Evolutionary conservation across 768 basidiomycete genomes (phyloP).

Genomic region (Pluteus cervinus): DNA sequence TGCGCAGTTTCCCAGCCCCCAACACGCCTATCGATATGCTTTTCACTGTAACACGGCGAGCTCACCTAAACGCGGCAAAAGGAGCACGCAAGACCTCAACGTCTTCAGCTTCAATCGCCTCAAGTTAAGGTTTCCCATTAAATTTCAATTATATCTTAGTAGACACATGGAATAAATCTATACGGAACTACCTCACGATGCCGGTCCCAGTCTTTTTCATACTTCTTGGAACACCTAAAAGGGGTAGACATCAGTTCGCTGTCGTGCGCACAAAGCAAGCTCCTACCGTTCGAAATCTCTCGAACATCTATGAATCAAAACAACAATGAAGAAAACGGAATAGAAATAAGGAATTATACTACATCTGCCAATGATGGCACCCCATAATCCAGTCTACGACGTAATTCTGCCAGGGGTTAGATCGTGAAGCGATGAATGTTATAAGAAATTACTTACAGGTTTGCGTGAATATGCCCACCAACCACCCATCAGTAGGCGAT

Average conservation of each 20-base stretch:
- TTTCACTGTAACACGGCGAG: too few species aligned
- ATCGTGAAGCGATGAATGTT: too few species aligned
- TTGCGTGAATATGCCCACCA: slow-evolving; percentile 96
- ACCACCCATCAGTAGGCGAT: slow-evolving; percentile 85
- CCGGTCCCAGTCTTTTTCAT: slow-evolving; percentile 94
- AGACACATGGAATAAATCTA: slow-evolving; percentile 85
- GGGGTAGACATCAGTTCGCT: too few species aligned
- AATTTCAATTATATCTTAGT: too few species aligned
- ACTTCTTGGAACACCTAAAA: slow-evolving; percentile 74
- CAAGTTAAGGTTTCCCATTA: too few species aligned
- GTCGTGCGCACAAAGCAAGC: too few species aligned
- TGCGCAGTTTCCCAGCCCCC: too few species aligned
- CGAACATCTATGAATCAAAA: slow-evolving; percentile 85
- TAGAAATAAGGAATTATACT: slow-evolving; percentile 94
- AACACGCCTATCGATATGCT: too few species aligned
- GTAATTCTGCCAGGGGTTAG: slow-evolving; percentile 91
- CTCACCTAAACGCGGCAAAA: too few species aligned
- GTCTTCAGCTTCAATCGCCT: too few species aligned
- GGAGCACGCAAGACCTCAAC: too few species aligned
- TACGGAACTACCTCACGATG: slow-evolving; percentile 86
- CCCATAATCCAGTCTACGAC: slow-evolving; percentile 84
- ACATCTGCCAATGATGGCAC: slow-evolving; percentile 65
- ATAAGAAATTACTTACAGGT: too few species aligned
- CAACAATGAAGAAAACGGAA: slow-evolving; percentile 91
- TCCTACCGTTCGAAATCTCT: slow-evolving; percentile 90